Evolutionary conservation across 1,284 basidiomycete species (phyloP), one percentile per base, ranked within the genome.

Genomic region (Lignosus rhinocerotis): DNA sequence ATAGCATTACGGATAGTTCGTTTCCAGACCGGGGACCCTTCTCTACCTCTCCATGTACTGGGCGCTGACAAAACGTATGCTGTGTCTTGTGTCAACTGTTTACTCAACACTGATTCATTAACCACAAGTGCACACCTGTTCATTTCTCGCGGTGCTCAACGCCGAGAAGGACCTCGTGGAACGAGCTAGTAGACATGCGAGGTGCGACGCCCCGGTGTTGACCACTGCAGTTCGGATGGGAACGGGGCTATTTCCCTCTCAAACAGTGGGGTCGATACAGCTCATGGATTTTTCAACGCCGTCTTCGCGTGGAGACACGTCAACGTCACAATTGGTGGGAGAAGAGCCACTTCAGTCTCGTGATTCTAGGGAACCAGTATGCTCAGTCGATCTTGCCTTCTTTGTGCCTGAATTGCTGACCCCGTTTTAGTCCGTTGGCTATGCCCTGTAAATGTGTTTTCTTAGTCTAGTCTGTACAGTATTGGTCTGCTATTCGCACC

Each of bases 91-190:
- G 11, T 10, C 8, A 21, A 47, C 46, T 4, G 3, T 9, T 12
- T 12, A 12, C 17, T 11, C 4, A 12, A 8, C 2, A 42, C 12
- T 44, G 19, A 44, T 19, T 25, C 9, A 31, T 6, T 6, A 12
- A 17, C 10, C 9, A 5, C 6, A 16, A 62, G 61, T 62, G n/a
- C 59, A 59, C 39, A 57, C 53, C 12, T 62, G 61, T 33, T 56
- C 61, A 1, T 56, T 62, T 9, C 53, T 62, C 2, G 61, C 54
- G 16, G 52, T 62, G 2, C 12, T 62, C 11, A 57, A 59, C 17
- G 53, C 58, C 12, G 61, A 62, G 33, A 53, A 58, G 39, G 53
- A 43, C 32, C 61, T 62, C 1, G 42, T 53, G 2, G 50, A 31
- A 11, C 61, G 46, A 6, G 46, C 56, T 9, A 39, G 33, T n/a